Conservation (phyloP, 2,329 filamentous ascomycete species). For the Fusarium fujikuroi region DNA sequence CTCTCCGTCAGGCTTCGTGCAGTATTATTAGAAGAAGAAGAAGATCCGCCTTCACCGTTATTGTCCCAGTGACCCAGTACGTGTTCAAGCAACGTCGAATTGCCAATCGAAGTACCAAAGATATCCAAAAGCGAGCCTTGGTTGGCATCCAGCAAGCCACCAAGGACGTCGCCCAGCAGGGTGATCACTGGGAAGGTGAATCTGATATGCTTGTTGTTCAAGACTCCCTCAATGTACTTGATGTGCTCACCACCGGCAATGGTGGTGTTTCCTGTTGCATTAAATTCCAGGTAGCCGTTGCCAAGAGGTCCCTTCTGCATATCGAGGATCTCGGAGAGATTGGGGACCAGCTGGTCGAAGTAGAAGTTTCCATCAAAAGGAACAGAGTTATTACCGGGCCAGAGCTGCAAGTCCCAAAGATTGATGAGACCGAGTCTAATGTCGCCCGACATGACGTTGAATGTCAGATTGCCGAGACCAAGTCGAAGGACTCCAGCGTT, state of each 20-base stretch:
- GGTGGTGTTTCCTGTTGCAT: slow-evolving; percentile 55
- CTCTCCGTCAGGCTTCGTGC: neutral
- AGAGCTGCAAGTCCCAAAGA: slow-evolving; percentile 53
- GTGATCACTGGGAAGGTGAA: slow-evolving; percentile 53
- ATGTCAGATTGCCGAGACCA: slow-evolving; percentile 58
- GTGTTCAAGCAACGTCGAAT: slow-evolving; percentile 53
- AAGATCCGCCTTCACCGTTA: neutral
- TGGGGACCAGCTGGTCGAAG: slow-evolving; percentile 54
- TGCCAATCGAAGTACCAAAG: slow-evolving; percentile 53
- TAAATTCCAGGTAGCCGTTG: slow-evolving; percentile 55
- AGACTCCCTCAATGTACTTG: slow-evolving; percentile 55
- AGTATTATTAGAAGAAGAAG: neutral
- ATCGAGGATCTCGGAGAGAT: slow-evolving; percentile 53
- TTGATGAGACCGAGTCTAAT: slow-evolving; percentile 53
- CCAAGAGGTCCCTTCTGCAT: slow-evolving; percentile 51
- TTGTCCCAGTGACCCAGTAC: slow-evolving; percentile 51
- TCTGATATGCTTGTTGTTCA: slow-evolving; percentile 53
- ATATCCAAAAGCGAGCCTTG: slow-evolving; percentile 47
- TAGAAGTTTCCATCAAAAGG: slow-evolving; percentile 55
- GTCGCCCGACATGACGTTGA: slow-evolving; percentile 56
- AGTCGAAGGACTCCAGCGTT: slow-evolving; percentile 58
- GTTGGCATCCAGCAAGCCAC: slow-evolving; percentile 48
- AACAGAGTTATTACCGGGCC: slow-evolving; percentile 56
- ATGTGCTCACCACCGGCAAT: slow-evolving; percentile 56
- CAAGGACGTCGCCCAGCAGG: slow-evolving; percentile 52